Percentiles rank a stretch among this genome's conserved stretches.
Evolutionary conservation across 768 basidiomycete species (phyloP).

Genomic region (Filobasidium wieringae): DNA sequence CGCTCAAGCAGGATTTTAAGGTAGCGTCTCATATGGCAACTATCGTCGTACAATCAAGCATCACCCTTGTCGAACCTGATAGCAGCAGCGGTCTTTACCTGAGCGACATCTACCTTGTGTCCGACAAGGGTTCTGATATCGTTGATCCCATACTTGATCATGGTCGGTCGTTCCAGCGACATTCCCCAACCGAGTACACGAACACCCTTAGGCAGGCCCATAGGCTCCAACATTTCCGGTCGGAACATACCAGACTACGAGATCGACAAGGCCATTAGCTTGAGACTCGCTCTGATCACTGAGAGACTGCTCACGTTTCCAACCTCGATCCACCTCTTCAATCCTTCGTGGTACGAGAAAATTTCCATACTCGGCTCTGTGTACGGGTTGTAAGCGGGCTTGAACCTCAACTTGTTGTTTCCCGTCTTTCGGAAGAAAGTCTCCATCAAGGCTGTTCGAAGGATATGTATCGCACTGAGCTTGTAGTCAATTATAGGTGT

Average conservation of each 20-base stretch:
- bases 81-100: slow-evolving; percentile 75
- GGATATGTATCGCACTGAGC: neutral
- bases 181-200: slow-evolving; percentile 96
- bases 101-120: slow-evolving; percentile 87
- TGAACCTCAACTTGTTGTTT: slow-evolving; percentile 79
- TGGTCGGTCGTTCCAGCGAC: slow-evolving; percentile 85
- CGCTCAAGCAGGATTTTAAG: too few relatives aligned
- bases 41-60: too few relatives aligned
- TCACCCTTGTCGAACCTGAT: slow-evolving; percentile 61
- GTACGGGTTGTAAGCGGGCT: slow-evolving; percentile 97
- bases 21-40: too few relatives aligned
- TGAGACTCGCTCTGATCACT: neutral
- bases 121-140: slow-evolving; percentile 95
- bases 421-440: slow-evolving; percentile 99
- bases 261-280: neutral
- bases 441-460: slow-evolving; percentile 75
- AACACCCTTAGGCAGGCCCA: slow-evolving; percentile 95
- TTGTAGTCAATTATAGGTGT: neutral
- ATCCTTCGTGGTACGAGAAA: slow-evolving; percentile 90
- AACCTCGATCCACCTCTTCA: slow-evolving; percentile 92
- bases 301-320: slow-evolving; percentile 50
- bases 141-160: slow-evolving; percentile 99
- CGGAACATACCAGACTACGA: slow-evolving; percentile 85
- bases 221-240: slow-evolving; percentile 97
- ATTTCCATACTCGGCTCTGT: slow-evolving; percentile 80